Evolutionary conservation across 371 early-diverging fungal species (phyloP), one percentile per base, ranked within the genome.

Genomic region (Rhizopus stolonifer): DNA sequence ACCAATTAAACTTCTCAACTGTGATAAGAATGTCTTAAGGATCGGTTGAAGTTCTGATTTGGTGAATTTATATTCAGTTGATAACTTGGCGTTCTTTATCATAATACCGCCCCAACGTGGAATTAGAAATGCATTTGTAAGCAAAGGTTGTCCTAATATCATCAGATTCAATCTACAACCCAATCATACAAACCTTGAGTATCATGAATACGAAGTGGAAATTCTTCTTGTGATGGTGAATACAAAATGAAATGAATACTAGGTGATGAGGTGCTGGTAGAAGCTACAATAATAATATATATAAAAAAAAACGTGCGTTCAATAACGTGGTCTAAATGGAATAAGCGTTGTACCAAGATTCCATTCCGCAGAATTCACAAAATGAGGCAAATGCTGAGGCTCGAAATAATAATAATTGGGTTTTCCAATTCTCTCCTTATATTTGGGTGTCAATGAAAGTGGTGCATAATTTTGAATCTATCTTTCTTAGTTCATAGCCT

Each of bases 51-150:
- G 64, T 5, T 87, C 84, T 14, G 67, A 65, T 23, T 60, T 56
- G n/a, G 76, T 54, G 33, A 79, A 61, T 33, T 51, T 21, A 46
- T 67, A 54, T 51, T 64, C 54, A 25, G 54, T 36, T 34, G 44
- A 29, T 1, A 43, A 53, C 1, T 73, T 72, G 17, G 72, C 67
- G 33, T 95, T 95, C 13, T 73, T 64, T 34, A 97, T 86, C 0
- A 79, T 72, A 26, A 96, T 77, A 15, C 96, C 96, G 13, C 98
- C 98, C 95, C 95, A 97, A 15, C 89, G 88, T 36, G 95, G 93
- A 31, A 96, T 86, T 22, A 92, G 52, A 54, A 96, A 97, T 0
- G 92, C 88, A 57, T 92, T 93, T 45, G 79, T 81, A 14, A 62
- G 52, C 6, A 72, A 49, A 2, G 72, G 67, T 24, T 72, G 64